These are phyloP conservation scores for Sedum album DNA, from an alignment of 164 flowering plant species.

Conservation along the genomic window DNA sequence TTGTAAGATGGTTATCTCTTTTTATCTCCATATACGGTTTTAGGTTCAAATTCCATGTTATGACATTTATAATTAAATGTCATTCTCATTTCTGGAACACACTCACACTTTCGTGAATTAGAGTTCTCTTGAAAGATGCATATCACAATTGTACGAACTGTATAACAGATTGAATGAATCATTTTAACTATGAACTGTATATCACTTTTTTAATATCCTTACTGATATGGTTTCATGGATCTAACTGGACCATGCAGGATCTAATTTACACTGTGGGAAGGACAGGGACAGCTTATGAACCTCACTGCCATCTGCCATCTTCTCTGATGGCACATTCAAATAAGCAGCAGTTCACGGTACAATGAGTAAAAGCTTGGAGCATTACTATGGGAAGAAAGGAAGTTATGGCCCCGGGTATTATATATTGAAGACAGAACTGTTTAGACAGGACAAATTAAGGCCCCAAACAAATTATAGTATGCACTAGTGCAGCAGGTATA, in stretches of 20 bases:
- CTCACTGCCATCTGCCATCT: no score
- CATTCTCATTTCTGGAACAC: background rate
- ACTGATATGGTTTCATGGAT: no score
- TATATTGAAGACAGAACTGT: background rate
- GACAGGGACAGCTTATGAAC: no score
- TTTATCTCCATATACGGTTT: background rate
- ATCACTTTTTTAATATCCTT: no score
- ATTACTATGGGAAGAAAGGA: no score
- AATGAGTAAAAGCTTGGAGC: no score
- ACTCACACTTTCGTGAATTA: background rate
- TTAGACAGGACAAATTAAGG: background rate
- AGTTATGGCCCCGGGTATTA: no score
- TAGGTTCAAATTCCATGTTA: slow-evolving; percentile 1
- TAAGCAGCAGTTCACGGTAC: no score
- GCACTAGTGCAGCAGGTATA: background rate
- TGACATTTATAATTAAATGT: background rate
- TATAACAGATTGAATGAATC: background rate
- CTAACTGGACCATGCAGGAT: no score
- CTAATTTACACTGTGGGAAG: no score
- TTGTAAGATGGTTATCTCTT: background rate
- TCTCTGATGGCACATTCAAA: no score
- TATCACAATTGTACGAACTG: no score
- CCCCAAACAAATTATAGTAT: background rate
- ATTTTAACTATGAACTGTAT: background rate
- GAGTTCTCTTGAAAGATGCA: background rate